Evolutionary conservation across 192 early-diverging fungal species (phyloP).

Genomic region (Linderina pennispora): DNA sequence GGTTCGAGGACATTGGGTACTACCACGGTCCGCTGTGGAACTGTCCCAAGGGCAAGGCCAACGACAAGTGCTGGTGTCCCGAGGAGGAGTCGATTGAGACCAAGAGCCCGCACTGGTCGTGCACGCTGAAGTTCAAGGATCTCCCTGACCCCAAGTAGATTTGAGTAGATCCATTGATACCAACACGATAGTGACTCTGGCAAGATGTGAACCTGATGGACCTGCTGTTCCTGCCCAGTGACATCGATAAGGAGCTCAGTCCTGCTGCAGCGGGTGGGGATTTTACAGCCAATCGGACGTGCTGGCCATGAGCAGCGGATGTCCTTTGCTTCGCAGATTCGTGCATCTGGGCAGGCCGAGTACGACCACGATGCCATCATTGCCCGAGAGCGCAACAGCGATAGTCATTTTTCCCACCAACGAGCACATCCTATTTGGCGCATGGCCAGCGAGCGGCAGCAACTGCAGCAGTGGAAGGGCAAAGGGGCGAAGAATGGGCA

Average conservation of each 20-base stretch:
- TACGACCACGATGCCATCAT: too few relatives aligned
- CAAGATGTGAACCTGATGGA: background rate
- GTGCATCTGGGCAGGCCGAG: too few relatives aligned
- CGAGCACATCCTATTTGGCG: too few relatives aligned
- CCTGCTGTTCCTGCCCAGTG: background rate
- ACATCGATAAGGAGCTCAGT: background rate
- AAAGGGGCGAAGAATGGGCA: too few relatives aligned
- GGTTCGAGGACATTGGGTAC: conserved; percentile 62
- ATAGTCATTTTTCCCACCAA: too few relatives aligned
- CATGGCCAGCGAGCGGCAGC: too few relatives aligned
- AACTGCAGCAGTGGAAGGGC: too few relatives aligned
- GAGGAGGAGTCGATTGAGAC: conserved; percentile 37
- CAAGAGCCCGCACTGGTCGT: conserved; percentile 37
- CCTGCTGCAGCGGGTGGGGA: background rate
- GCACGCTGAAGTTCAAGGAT: conserved; percentile 33
- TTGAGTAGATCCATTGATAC: background rate
- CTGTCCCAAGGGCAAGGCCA: conserved; percentile 31
- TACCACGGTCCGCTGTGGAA: conserved; percentile 42
- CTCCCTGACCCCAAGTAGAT: conserved; percentile 17
- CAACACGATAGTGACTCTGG: background rate
- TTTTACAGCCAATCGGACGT: background rate
- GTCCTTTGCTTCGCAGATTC: background rate
- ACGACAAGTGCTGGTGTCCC: conserved; percentile 41
- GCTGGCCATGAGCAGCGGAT: background rate
- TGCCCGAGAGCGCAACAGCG: too few relatives aligned